Conservation (phyloP, 768 basidiomycete species). For the Tylopilus subfusipes region DNA sequence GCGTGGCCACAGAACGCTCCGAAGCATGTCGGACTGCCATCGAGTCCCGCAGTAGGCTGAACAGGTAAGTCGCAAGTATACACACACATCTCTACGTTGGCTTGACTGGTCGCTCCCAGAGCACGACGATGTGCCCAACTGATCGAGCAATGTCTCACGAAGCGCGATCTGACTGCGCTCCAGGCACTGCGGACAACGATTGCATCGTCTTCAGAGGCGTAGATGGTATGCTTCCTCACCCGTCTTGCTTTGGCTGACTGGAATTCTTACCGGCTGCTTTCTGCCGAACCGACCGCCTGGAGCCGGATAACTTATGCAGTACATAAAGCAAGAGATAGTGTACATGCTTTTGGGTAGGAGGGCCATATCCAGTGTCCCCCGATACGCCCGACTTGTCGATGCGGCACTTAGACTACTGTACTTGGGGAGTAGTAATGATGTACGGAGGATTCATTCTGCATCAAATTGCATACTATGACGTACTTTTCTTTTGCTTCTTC, state of each 20-base stretch:
- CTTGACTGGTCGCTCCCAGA: slow-evolving; percentile 12
- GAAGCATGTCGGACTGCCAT: slow-evolving; percentile 52
- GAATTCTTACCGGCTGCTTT: neutral
- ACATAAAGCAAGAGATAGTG: neutral
- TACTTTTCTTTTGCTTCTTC: slow-evolving; percentile 45
- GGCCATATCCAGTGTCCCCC: neutral
- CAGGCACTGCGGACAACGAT: slow-evolving; percentile 21
- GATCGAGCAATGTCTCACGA: slow-evolving; percentile 24
- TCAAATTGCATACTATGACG: slow-evolving; percentile 14
- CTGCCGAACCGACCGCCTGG: neutral
- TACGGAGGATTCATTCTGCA: neutral
- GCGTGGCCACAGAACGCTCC: slow-evolving; percentile 54
- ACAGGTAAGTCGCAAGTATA: slow-evolving; percentile 38
- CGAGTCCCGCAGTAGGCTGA: slow-evolving; percentile 45
- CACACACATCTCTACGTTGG: neutral
- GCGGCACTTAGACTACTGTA: neutral
- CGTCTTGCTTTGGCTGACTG: neutral
- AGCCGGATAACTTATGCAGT: neutral
- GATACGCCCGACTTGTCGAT: neutral
- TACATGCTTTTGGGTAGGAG: neutral
- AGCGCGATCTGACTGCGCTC: slow-evolving; percentile 16
- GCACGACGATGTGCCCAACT: slow-evolving; percentile 28
- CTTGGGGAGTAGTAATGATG: neutral
- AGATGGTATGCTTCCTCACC: neutral
- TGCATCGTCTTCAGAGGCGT: slow-evolving; percentile 3